Conservation (phyloP, 2,329 filamentous ascomycete genomes). For the Ophiostoma piceae region DNA sequence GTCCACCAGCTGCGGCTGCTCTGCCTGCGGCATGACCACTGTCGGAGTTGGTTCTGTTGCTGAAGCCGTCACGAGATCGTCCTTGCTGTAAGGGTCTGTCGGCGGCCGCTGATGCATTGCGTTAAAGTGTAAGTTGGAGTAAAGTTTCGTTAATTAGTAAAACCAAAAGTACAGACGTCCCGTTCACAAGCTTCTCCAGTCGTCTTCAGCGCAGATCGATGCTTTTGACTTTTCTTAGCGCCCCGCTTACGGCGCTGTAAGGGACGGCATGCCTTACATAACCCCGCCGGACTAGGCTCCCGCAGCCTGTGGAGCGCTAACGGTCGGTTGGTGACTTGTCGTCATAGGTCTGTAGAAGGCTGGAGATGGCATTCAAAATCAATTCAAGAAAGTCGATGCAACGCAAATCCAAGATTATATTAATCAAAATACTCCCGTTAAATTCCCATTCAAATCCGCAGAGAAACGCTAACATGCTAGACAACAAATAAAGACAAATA, state of each 20-base stretch:
- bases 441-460: background rate
- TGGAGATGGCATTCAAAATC: background rate
- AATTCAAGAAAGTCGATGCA: too few relatives aligned
- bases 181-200: background rate
- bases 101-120: constrained; percentile 28
- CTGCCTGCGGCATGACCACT: constrained; percentile 1
- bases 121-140: background rate
- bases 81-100: constrained; percentile 21
- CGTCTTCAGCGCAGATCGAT: background rate
- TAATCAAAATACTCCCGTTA: background rate
- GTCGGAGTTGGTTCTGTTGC: background rate
- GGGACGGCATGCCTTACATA: constrained; percentile 1
- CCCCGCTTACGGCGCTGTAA: constrained; percentile 2
- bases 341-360: background rate
- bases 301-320: constrained; percentile 6
- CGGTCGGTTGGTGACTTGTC: background rate
- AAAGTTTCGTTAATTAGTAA: background rate
- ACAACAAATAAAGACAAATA: background rate
- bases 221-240: constrained; percentile 10
- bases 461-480: background rate
- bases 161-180: background rate
- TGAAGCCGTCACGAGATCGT: constrained; percentile 21
- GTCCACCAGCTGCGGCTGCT: background rate
- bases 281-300: constrained; percentile 2
- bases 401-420: background rate